Evolutionary conservation across 768 basidiomycete species (phyloP).

Genomic region (Lactifluus hygrophoroides): DNA sequence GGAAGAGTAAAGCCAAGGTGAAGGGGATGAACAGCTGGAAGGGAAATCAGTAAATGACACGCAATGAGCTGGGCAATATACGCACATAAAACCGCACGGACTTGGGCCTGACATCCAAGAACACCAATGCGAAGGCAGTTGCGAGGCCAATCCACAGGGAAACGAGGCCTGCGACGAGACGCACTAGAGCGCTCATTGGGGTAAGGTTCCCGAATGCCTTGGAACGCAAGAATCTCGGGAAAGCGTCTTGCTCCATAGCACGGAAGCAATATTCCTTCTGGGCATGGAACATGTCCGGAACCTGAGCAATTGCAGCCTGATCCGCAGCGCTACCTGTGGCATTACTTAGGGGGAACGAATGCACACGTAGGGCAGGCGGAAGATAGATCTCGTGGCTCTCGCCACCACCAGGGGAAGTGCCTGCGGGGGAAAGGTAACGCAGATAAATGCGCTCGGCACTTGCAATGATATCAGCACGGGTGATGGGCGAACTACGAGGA

Average conservation of each 20-base stretch:
- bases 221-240: conserved; percentile 86
- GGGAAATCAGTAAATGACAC: conserved; percentile 12
- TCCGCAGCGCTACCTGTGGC: conserved; percentile 67
- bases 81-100: conserved; percentile 91
- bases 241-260: conserved; percentile 92
- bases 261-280: conserved; percentile 98
- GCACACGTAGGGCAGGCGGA: conserved; percentile 84
- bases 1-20: conserved; percentile 77
- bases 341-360: conserved; percentile 78
- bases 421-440: conserved; percentile 81
- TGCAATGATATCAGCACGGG: conserved; percentile 79
- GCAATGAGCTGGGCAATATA: conserved; percentile 22
- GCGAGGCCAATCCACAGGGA: conserved; percentile 94
- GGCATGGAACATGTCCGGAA: conserved; percentile 93
- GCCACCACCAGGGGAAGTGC: conserved; percentile 64
- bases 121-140: conserved; percentile 82
- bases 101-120: conserved; percentile 89
- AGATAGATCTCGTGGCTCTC: conserved; percentile 98
- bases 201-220: conserved; percentile 99
- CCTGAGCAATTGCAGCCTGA: conserved; percentile 69
- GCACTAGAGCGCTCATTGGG: conserved; percentile 78
- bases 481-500: conserved; percentile 84
- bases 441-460: conserved; percentile 95
- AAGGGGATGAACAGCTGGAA: conserved; percentile 89
- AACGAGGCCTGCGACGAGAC: conserved; percentile 78